Conservation (phyloP, 306 rosid species). For the Luffa aegyptiaca region DNA sequence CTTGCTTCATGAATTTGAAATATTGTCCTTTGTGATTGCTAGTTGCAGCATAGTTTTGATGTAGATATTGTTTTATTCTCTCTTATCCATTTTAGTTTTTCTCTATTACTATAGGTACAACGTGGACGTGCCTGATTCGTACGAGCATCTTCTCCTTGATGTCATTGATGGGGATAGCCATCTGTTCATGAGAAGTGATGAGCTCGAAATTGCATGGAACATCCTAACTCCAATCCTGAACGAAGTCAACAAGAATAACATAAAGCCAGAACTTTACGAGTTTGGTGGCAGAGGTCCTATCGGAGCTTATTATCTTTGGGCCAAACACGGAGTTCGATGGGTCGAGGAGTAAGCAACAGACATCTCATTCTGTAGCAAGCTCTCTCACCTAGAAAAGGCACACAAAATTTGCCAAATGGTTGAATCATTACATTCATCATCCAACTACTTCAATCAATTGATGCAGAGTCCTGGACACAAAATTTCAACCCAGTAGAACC, state of each 20-base stretch:
- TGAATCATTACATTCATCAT: background rate
- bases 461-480: background rate
- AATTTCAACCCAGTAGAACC: background rate
- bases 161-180: constrained; percentile 75
- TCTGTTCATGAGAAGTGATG: constrained; percentile 82
- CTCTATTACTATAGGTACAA: constrained; percentile 42
- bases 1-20: background rate
- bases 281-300: constrained; percentile 79
- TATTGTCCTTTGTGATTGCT: constrained; percentile 6
- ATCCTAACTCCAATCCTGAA: constrained; percentile 57
- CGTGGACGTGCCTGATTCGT: constrained; percentile 78
- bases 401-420: background rate
- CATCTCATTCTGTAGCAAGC: background rate
- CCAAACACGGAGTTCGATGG: constrained; percentile 70
- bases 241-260: constrained; percentile 58
- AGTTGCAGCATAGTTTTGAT: constrained; percentile 5
- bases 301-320: constrained; percentile 88
- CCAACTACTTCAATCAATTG: background rate
- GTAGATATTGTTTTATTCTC: background rate
- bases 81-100: background rate
- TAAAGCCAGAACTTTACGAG: constrained; percentile 66
- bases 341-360: constrained; percentile 42
- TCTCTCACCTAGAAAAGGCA: background rate
- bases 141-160: constrained; percentile 84
- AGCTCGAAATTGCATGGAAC: constrained; percentile 76